Conservation (phyloP, 2,329 filamentous ascomycete species). For the Ilyonectria sp. region DNA sequence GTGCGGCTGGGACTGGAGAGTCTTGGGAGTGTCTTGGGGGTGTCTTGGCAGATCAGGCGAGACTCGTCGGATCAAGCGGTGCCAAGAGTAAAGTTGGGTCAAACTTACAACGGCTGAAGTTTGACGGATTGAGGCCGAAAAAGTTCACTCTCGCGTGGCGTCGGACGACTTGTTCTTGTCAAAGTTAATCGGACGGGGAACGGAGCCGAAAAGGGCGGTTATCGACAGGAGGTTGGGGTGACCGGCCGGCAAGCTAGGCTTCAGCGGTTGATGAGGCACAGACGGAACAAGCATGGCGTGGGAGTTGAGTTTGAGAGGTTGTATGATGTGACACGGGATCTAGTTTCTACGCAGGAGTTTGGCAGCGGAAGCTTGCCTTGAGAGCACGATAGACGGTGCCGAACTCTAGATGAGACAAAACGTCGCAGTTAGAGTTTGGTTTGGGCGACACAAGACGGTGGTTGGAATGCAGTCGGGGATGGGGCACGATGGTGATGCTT, state of each 20-base stretch:
- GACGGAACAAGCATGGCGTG: conserved; percentile 23
- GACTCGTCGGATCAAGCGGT: conserved; percentile 17
- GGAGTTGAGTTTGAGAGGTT: conserved; percentile 3
- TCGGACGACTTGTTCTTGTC: not conserved
- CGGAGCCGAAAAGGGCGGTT: not conserved
- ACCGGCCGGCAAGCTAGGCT: not conserved
- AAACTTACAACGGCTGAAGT: conserved; percentile 40
- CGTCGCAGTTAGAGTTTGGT: conserved; percentile 40
- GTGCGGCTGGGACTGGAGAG: not conserved
- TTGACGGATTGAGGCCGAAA: conserved; percentile 20
- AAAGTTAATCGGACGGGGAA: not conserved
- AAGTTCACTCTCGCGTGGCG: not conserved
- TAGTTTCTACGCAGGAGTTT: conserved; percentile 16
- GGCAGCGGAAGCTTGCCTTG: conserved; percentile 26
- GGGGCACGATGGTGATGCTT: conserved; percentile 26
- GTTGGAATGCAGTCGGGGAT: conserved; percentile 40
- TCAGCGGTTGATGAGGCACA: conserved; percentile 1
- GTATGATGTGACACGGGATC: conserved; percentile 26
- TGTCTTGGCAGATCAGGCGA: conserved; percentile 4
- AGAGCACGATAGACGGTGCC: conserved; percentile 29
- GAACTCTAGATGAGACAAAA: conserved; percentile 41
- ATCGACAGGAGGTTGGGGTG: conserved; percentile 1
- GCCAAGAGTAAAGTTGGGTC: conserved; percentile 29
- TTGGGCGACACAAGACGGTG: conserved; percentile 29
- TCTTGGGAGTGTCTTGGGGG: not conserved